Percentiles rank a stretch among this genome's conserved stretches.
These are phyloP conservation scores for Anastatica hierochuntica DNA, from an alignment of 345 rosid genomes.

Conservation along the genomic window DNA sequence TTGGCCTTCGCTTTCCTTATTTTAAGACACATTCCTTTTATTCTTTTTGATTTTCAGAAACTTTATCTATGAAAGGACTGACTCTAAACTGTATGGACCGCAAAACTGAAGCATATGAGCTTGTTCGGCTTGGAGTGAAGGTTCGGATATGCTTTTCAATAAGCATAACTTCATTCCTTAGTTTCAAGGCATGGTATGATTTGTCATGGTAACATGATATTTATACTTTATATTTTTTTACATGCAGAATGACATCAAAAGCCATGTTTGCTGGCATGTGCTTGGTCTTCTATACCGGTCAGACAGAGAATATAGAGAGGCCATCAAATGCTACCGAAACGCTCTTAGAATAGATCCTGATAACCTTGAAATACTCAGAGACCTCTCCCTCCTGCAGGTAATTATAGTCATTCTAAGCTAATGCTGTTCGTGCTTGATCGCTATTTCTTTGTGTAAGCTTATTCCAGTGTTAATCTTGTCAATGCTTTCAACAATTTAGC, in stretches of 20 bases:
- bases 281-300: slow-evolving; percentile 97
- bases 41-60: slow-evolving; percentile 46
- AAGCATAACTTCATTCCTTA: not conserved
- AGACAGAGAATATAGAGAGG: slow-evolving; percentile 98
- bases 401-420: not conserved
- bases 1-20: not conserved
- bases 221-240: slow-evolving; percentile 16
- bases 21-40: not conserved
- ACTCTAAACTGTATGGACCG: slow-evolving; percentile 99
- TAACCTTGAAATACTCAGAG: slow-evolving; percentile 92
- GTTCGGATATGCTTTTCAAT: slow-evolving; percentile 30
- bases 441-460: not conserved
- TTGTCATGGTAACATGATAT: slow-evolving; percentile 1
- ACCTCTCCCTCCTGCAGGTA: slow-evolving; percentile 95
- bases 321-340: slow-evolving; percentile 94
- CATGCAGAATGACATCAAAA: slow-evolving; percentile 92
- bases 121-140: slow-evolving; percentile 92
- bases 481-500: not conserved
- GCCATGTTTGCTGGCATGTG: slow-evolving; percentile 99
- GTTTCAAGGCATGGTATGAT: not conserved
- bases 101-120: slow-evolving; percentile 94
- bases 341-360: slow-evolving; percentile 95
- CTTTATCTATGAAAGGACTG: slow-evolving; percentile 97
- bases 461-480: not conserved
- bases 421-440: not conserved